These are phyloP conservation scores for Cutaneotrichosporon sp. DNA, from an alignment of 1,284 basidiomycete species.

Conservation along the genomic window DNA sequence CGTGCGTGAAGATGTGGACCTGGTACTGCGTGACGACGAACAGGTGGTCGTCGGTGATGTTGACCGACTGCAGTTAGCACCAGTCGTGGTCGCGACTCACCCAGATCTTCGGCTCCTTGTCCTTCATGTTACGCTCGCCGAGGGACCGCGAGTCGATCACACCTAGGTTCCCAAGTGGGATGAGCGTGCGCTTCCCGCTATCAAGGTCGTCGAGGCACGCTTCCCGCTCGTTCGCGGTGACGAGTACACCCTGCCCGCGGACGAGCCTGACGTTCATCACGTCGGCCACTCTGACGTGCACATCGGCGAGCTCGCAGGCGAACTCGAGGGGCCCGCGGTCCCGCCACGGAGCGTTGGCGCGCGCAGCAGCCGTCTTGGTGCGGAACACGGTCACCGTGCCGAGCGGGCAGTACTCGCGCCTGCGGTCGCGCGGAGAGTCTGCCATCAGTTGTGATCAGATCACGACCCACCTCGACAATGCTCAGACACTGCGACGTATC, in stretches of 20 bases:
- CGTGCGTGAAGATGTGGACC: conserved; percentile 31
- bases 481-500: conserved; percentile 10
- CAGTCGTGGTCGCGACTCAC: not conserved
- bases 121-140: not conserved
- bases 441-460: not conserved
- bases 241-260: conserved; percentile 19
- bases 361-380: conserved; percentile 7
- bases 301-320: conserved; percentile 27
- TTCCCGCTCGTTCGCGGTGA: conserved; percentile 12
- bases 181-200: not conserved
- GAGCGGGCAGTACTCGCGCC: not conserved
- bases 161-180: not conserved
- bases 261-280: conserved; percentile 5
- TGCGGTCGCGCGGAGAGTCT: not conserved
- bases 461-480: not conserved
- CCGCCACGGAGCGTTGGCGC: not conserved
- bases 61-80: conserved; percentile 38
- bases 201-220: conserved; percentile 5
- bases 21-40: conserved; percentile 30
- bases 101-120: not conserved
- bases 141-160: not conserved
- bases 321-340: conserved; percentile 25
- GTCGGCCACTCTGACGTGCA: conserved; percentile 17
- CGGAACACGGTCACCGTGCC: conserved; percentile 11
- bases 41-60: conserved; percentile 44